Conservation (phyloP, 1,139 yeast genomes). For the Lodderomyces oxycetoniae region DNA sequence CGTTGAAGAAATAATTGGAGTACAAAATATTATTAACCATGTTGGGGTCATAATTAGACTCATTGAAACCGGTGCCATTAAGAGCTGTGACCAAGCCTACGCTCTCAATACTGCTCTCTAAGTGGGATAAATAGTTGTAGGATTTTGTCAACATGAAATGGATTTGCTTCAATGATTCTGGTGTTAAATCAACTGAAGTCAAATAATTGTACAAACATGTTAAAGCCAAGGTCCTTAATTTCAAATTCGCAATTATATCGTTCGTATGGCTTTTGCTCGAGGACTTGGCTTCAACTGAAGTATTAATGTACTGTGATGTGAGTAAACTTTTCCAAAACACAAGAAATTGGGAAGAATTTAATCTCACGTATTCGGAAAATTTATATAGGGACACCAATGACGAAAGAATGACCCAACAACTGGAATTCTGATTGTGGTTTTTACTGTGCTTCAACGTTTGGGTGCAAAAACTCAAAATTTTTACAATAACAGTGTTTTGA, state of each 20-base stretch:
- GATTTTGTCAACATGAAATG: slow-evolving; percentile 42
- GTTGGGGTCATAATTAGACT: slow-evolving; percentile 28
- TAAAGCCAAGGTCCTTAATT: slow-evolving; percentile 38
- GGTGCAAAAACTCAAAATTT: slow-evolving; percentile 45
- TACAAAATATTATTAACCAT: slow-evolving; percentile 30
- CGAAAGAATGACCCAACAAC: slow-evolving; percentile 69
- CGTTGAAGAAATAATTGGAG: slow-evolving; percentile 21
- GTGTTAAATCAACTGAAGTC: slow-evolving; percentile 35
- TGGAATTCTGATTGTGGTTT: slow-evolving; percentile 21
- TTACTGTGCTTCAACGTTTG: slow-evolving; percentile 41
- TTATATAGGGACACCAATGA: slow-evolving; percentile 74
- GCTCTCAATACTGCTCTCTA: slow-evolving; percentile 37
- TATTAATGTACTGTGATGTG: slow-evolving; percentile 46
- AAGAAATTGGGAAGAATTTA: slow-evolving; percentile 71
- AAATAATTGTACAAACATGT: slow-evolving; percentile 40
- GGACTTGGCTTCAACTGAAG: slow-evolving; percentile 18
- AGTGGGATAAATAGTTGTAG: slow-evolving; percentile 37
- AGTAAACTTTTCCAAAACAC: slow-evolving; percentile 80
- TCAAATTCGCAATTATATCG: slow-evolving; percentile 36
- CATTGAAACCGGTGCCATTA: slow-evolving; percentile 24
- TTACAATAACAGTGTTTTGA: slow-evolving; percentile 41
- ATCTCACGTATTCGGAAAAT: slow-evolving; percentile 52
- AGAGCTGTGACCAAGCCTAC: slow-evolving; percentile 36
- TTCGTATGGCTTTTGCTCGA: slow-evolving; percentile 22
- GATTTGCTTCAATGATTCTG: slow-evolving; percentile 41